Percentiles rank a stretch among this genome's conserved stretches.
Conservation (phyloP, 805 yeast genomes). For the Jamesozyma piceae region DNA sequence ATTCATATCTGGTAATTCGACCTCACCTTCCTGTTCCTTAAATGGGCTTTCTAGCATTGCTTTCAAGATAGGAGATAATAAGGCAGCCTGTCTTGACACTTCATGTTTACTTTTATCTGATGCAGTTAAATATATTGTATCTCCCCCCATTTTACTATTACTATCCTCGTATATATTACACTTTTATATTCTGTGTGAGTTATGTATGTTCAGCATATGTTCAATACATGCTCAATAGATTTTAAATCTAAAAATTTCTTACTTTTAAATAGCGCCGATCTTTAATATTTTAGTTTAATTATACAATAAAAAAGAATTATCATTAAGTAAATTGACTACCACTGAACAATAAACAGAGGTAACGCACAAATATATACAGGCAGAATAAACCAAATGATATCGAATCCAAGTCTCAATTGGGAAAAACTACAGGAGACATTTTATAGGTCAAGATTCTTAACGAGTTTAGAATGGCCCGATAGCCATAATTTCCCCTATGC, state of each 20-base stretch:
- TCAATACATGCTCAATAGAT: too few relatives aligned
- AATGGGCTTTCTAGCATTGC: constrained; percentile 49
- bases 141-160: not conserved
- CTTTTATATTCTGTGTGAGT: too few relatives aligned
- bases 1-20: constrained; percentile 54
- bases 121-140: constrained; percentile 54
- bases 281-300: too few relatives aligned
- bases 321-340: too few relatives aligned
- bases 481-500: constrained; percentile 21
- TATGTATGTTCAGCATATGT: too few relatives aligned
- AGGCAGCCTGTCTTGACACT: constrained; percentile 64
- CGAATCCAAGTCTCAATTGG: constrained; percentile 52
- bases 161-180: not conserved
- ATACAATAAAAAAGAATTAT: too few relatives aligned
- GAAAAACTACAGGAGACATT: constrained; percentile 65
- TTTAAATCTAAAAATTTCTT: too few relatives aligned
- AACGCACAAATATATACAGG: not conserved
- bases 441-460: constrained; percentile 43
- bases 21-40: constrained; percentile 50
- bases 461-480: constrained; percentile 16
- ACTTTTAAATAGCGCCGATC: too few relatives aligned
- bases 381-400: constrained; percentile 3
- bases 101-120: constrained; percentile 58
- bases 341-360: too few relatives aligned
- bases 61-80: constrained; percentile 54